phyloP scores from a whole-genome alignment of 1,284 basidiomycete species.

The Ustilago bromivora region DNA sequence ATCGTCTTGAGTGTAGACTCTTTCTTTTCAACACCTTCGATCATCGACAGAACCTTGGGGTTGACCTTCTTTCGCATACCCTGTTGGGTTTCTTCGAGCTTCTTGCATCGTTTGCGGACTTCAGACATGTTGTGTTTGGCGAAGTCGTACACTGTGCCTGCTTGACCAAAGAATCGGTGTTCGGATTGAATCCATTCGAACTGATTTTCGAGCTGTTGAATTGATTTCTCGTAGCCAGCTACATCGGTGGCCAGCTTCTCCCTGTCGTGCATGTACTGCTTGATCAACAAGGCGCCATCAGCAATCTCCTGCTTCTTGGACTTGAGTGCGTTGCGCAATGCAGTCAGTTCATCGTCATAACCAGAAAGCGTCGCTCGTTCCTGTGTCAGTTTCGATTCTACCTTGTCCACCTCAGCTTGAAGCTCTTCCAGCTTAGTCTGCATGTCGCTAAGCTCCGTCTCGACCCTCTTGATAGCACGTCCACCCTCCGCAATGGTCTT shows the following conservation, averaged over 20 bases:
- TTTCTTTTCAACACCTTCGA: conserved; percentile 97
- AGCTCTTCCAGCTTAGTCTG: conserved; percentile 74
- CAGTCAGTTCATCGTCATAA: conserved; percentile 88
- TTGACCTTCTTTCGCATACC: conserved; percentile 96
- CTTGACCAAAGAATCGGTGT: conserved; percentile 82
- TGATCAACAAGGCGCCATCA: conserved; percentile 79
- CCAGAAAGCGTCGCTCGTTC: conserved; percentile 86
- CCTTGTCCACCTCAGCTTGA: conserved; percentile 76
- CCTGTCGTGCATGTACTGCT: conserved; percentile 75
- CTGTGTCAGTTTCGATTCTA: conserved; percentile 80
- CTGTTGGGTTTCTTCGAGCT: conserved; percentile 84
- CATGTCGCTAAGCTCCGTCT: conserved; percentile 77
- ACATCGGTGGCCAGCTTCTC: conserved; percentile 72
- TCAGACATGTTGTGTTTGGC: conserved; percentile 77
- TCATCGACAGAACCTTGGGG: conserved; percentile 94
- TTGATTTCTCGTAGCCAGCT: conserved; percentile 61
- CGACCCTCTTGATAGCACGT: conserved; percentile 75
- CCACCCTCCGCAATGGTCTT: conserved; percentile 77
- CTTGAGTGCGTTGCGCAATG: conserved; percentile 83
- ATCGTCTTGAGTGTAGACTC: conserved; percentile 88
- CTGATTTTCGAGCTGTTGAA: conserved; percentile 78
- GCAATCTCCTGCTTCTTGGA: conserved; percentile 81
- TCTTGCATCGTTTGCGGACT: conserved; percentile 78
- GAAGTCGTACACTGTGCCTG: conserved; percentile 87
- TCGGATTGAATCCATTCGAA: conserved; percentile 91